Evolutionary conservation across 2,329 filamentous ascomycete genomes (phyloP).

Genomic region (Penicillium fuscoglaucum): DNA sequence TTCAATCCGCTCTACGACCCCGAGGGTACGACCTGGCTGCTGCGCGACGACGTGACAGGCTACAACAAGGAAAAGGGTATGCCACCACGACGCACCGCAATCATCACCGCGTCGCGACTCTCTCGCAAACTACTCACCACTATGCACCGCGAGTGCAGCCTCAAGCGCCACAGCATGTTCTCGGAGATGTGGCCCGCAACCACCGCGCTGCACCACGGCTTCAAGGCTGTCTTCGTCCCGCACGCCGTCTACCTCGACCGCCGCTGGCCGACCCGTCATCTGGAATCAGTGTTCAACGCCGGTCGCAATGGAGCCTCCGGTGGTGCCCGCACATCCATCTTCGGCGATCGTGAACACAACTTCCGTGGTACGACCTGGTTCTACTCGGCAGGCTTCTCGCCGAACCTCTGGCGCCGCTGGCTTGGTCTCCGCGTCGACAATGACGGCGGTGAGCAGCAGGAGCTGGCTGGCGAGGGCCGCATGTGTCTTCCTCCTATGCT

Average conservation of each 20-base stretch:
- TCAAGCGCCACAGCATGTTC: slow-evolving; percentile 86
- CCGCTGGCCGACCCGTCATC: slow-evolving; percentile 76
- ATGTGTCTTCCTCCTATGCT: slow-evolving; percentile 93
- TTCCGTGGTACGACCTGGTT: slow-evolving; percentile 87
- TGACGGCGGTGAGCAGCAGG: slow-evolving; percentile 74
- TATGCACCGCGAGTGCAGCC: slow-evolving; percentile 88
- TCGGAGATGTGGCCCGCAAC: slow-evolving; percentile 96
- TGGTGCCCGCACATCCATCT: slow-evolving; percentile 70
- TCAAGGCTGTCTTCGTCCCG: slow-evolving; percentile 87
- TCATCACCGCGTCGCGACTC: slow-evolving; percentile 85
- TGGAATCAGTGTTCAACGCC: slow-evolving; percentile 77
- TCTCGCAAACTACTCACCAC: slow-evolving; percentile 74
- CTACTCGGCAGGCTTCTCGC: slow-evolving; percentile 80
- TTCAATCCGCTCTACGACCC: slow-evolving; percentile 92
- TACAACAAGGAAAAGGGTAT: slow-evolving; percentile 66
- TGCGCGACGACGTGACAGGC: slow-evolving; percentile 79
- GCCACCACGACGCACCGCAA: slow-evolving; percentile 74
- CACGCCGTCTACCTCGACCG: slow-evolving; percentile 88
- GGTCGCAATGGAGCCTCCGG: slow-evolving; percentile 73
- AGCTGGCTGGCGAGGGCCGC: slow-evolving; percentile 71
- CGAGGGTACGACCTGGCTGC: slow-evolving; percentile 79
- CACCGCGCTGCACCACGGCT: slow-evolving; percentile 83
- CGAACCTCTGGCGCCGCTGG: slow-evolving; percentile 82
- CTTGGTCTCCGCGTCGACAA: slow-evolving; percentile 77
- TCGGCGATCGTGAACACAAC: slow-evolving; percentile 85